Evolutionary conservation across 78 protist species (phyloP).

Genomic region (Polysphondylium violaceum): DNA sequence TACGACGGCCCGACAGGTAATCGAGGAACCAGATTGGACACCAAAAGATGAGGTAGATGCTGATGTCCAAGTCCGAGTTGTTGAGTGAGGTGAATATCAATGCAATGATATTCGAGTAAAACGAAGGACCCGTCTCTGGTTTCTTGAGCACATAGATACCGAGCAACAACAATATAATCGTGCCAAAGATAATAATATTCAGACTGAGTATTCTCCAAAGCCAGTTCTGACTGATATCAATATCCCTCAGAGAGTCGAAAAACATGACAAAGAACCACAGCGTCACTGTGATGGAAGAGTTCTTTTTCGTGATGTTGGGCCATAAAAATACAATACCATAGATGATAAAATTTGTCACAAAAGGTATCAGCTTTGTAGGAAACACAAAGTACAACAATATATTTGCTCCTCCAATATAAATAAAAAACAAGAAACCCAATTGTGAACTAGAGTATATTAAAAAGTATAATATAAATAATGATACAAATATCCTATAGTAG

Average conservation of each 20-base stretch:
- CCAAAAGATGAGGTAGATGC: slow-evolving; percentile 48
- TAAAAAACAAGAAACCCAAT: slow-evolving; percentile 35
- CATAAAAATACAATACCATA: slow-evolving; percentile 61
- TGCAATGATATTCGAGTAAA: slow-evolving; percentile 7
- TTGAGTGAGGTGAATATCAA: slow-evolving; percentile 21
- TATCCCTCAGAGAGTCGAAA: slow-evolving; percentile 32
- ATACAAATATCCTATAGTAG: slow-evolving; percentile 59
- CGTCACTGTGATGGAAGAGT: slow-evolving; percentile 38
- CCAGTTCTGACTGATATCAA: slow-evolving; percentile 17
- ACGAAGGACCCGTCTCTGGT: slow-evolving; percentile 65
- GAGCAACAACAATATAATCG: slow-evolving; percentile 33
- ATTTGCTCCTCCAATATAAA: slow-evolving; percentile 28
- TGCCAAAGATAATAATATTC: slow-evolving; percentile 62
- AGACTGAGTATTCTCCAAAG: slow-evolving; percentile 42
- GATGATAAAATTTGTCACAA: slow-evolving; percentile 32
- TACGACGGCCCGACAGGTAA: slow-evolving; percentile 44
- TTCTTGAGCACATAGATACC: slow-evolving; percentile 66
- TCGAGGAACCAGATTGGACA: slow-evolving; percentile 70
- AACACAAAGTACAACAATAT: slow-evolving; percentile 57
- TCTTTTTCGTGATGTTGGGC: slow-evolving; percentile 70
- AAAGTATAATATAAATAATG: slow-evolving; percentile 58
- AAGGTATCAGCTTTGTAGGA: slow-evolving; percentile 43
- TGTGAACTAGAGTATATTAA: slow-evolving; percentile 28
- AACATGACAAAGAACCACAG: slow-evolving; percentile 62
- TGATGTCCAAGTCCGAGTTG: slow-evolving; percentile 28